Conservation (phyloP, 202 grass and related monocot genomes). For the Panicum hallii region DNA sequence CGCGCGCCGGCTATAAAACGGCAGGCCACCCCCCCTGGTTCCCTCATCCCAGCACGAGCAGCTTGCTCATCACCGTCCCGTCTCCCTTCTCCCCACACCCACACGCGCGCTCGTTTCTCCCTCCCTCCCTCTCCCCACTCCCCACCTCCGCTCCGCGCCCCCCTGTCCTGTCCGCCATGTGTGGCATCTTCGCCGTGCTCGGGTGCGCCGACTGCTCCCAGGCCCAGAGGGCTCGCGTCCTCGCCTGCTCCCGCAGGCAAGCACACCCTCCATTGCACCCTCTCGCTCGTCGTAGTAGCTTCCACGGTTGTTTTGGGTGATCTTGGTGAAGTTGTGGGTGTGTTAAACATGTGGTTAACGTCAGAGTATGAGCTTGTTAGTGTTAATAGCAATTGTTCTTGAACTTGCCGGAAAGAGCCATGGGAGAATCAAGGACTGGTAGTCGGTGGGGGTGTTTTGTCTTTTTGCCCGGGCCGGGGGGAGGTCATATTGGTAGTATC, state of each 20-base stretch:
- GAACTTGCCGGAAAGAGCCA: conserved; percentile 12
- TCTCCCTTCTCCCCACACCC: background rate
- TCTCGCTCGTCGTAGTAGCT: background rate
- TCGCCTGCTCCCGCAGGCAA: conserved; percentile 97
- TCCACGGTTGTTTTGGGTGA: background rate
- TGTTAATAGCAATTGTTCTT: background rate
- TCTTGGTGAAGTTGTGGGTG: background rate
- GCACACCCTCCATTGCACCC: conserved; percentile 2
- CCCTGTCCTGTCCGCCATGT: conserved; percentile 48
- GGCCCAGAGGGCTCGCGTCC: conserved; percentile 81
- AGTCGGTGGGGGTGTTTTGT: conserved; percentile 10
- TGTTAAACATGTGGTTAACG: background rate
- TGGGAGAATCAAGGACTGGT: conserved; percentile 8
- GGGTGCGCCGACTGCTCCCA: conserved; percentile 85
- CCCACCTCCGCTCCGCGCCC: background rate
- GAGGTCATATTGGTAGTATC: conserved; percentile 5
- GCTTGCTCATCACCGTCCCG: background rate
- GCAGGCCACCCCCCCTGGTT: background rate
- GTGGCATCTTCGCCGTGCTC: conserved; percentile 91
- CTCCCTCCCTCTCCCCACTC: too few species aligned
- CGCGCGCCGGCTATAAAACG: conserved; percentile 61
- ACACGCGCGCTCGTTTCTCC: too few species aligned
- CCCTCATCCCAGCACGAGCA: conserved; percentile 34
- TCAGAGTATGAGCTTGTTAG: background rate
- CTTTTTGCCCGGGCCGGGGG: background rate